A percentile compares a stretch with the other conserved stretches of the same genome.
These are phyloP conservation scores for Suillus lakei DNA, from an alignment of 768 basidiomycete species.

Conservation along the genomic window DNA sequence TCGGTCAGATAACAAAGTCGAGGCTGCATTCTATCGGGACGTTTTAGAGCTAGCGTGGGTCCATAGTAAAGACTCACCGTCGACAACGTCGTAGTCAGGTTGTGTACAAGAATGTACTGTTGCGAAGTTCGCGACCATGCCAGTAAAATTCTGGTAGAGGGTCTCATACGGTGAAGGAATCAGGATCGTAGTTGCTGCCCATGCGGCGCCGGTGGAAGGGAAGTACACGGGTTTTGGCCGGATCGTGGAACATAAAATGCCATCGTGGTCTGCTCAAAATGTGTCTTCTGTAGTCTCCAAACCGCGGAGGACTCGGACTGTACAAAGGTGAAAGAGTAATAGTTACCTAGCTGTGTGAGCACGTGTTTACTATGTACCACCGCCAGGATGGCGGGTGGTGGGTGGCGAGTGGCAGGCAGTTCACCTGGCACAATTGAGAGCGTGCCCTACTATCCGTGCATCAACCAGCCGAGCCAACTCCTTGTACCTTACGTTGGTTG, in stretches of 20 bases:
- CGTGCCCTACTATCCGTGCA: background rate
- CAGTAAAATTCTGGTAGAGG: background rate
- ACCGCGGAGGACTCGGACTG: background rate
- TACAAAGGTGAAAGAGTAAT: background rate
- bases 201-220: background rate
- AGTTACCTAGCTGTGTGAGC: background rate
- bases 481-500: background rate
- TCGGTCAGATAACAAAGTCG: background rate
- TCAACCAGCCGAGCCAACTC: background rate
- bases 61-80: background rate
- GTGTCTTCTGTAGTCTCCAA: background rate
- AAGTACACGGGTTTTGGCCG: background rate
- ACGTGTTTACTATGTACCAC: background rate
- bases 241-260: background rate
- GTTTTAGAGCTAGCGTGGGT: background rate
- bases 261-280: too few species aligned
- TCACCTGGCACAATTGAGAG: background rate
- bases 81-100: background rate
- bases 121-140: background rate
- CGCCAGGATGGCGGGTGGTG: background rate
- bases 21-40: background rate
- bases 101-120: background rate
- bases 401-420: background rate
- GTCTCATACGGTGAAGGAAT: background rate
- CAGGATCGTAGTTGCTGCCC: too few species aligned